Evolutionary conservation across 2,329 filamentous ascomycete genomes (phyloP), one percentile per base, ranked within the genome.

Genomic region (Botrytis deweyae): DNA sequence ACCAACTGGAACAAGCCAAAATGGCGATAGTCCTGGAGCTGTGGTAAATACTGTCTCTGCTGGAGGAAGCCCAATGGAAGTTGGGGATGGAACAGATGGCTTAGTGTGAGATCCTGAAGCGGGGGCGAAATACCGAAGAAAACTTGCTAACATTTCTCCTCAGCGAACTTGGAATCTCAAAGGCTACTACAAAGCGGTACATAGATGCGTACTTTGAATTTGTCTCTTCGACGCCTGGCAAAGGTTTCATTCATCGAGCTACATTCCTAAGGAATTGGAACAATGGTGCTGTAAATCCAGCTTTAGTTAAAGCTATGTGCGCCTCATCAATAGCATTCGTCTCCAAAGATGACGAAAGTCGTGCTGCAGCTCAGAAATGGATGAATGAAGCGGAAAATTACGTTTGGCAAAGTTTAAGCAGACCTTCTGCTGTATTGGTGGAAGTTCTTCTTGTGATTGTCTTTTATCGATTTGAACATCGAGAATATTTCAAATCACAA

Each of bases 131-230:
- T 42, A 33, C 25, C 8, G 65, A 42, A 6, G 33, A n/a, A 58
- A 52, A 46, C 33, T 59, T n/a, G 52, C 70, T 72, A 33, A 72
- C 46, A n/a, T 5, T 6, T 61, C 40, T 36, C 8, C 18, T 33
- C 6, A 72, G 70, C 40, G 63, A 72, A 22, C 38, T 68, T n/a
- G 63, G 52, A 14, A 68, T 36, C 18, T 61, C 63, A 38, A 72
- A 72, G 38, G 55, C 52, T 46, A 72, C 70, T 42, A 72, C 63
- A 25, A 72, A 72, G 55, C 63, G 40, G 42, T 72, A 68, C 36
- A 68, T 72, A 46, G 70, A 72, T 68, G 70, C 70, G 25, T 72
- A 72, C 40, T 72, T 72, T 22, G 70, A 72, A 22, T 72, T 72
- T 68, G 49, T 72, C 14, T 72, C 70, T 68, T 72, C 70, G n/a